Percentiles rank a stretch among this genome's conserved stretches.
Conservation (phyloP, 768 basidiomycete species). For the Boletellus emodensis region DNA sequence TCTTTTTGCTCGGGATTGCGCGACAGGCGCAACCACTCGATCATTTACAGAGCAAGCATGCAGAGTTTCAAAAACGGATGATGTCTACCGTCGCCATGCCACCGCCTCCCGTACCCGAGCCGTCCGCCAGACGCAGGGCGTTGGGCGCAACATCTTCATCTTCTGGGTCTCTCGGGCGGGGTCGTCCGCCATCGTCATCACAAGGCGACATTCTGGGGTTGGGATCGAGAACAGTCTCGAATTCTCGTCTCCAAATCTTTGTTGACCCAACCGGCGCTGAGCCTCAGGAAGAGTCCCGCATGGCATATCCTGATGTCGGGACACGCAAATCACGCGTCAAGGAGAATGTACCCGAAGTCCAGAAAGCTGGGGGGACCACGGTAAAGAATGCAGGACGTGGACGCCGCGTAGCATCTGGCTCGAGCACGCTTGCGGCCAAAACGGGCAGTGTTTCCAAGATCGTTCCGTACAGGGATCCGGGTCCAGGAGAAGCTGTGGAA, state of each 20-base stretch:
- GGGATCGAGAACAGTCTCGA: conserved; percentile 40
- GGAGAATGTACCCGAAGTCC: conserved; percentile 70
- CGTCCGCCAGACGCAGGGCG: conserved; percentile 40
- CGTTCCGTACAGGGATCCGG: conserved; percentile 61
- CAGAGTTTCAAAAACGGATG: conserved; percentile 92
- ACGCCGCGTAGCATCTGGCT: conserved; percentile 46
- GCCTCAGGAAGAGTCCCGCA: conserved; percentile 40
- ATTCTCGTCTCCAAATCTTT: conserved; percentile 63
- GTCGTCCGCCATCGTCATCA: conserved; percentile 11
- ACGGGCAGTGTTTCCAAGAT: conserved; percentile 49
- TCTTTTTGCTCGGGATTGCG: conserved; percentile 84
- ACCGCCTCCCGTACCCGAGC: conserved; percentile 35
- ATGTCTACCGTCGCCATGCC: conserved; percentile 48
- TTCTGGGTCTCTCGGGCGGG: conserved; percentile 24
- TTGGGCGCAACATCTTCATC: conserved; percentile 41
- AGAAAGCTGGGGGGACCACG: conserved; percentile 64
- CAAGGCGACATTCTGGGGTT: conserved; percentile 30
- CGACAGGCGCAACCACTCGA: conserved; percentile 78
- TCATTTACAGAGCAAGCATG: conserved; percentile 69
- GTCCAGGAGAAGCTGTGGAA: conserved; percentile 36
- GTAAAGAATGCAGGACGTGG: conserved; percentile 58
- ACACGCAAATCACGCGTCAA: conserved; percentile 76
- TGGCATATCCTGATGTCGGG: conserved; percentile 67
- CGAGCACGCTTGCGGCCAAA: conserved; percentile 9
- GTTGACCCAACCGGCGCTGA: conserved; percentile 62